phyloP scores from a whole-genome alignment of 306 rosid genomes.

The Inga leiocalycina region DNA sequence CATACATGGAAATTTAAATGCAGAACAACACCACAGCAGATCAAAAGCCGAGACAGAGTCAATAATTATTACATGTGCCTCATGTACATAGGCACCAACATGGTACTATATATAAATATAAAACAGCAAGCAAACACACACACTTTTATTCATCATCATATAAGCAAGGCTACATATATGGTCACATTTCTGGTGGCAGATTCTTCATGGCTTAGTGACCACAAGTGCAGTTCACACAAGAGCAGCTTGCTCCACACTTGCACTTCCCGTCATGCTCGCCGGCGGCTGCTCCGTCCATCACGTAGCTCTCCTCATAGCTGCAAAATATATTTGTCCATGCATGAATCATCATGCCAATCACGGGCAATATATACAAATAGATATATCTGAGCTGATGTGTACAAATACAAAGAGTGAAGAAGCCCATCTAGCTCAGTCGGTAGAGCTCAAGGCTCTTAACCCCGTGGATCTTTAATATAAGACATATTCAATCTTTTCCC shows the following conservation, averaged over 20 bases:
- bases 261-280: slow-evolving; percentile 73
- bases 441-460: no score
- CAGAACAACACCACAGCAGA: no score
- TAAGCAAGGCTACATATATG: neutral
- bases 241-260: slow-evolving; percentile 75
- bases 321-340: neutral
- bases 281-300: slow-evolving; percentile 59
- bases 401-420: no score
- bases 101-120: neutral
- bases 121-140: slow-evolving; percentile 1
- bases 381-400: no score
- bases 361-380: no score
- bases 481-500: no score
- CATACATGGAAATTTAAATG: no score
- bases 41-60: no score
- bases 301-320: slow-evolving; percentile 58
- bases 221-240: slow-evolving; percentile 64
- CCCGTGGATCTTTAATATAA: no score
- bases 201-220: slow-evolving; percentile 39
- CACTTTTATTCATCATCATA: slow-evolving; percentile 30
- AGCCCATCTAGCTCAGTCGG: neutral
- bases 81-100: neutral
- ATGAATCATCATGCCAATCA: no score
- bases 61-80: slow-evolving; percentile 19
- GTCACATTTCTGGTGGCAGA: neutral